These are phyloP conservation scores for Candolleomyces aberdarensis DNA, from an alignment of 768 basidiomycete species.

Conservation along the genomic window DNA sequence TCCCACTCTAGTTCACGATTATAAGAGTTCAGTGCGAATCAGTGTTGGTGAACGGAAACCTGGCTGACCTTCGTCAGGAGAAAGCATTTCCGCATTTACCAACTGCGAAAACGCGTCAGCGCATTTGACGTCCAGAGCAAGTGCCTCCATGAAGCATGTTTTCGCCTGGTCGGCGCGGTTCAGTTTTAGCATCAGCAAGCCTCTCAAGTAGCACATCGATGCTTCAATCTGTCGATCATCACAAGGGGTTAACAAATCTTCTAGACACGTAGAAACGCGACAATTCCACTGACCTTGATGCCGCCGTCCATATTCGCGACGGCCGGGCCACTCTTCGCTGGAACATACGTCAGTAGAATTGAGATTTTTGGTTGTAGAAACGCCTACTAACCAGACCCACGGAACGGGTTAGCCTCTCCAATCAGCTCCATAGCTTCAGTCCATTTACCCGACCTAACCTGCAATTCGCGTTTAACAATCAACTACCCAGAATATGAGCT, in stretches of 20 bases:
- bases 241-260: background rate
- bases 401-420: slow-evolving; percentile 89
- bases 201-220: slow-evolving; percentile 94
- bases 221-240: slow-evolving; percentile 73
- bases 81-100: slow-evolving; percentile 93
- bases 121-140: slow-evolving; percentile 93
- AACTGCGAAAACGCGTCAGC: slow-evolving; percentile 94
- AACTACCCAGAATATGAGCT: background rate
- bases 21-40: background rate
- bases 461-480: background rate
- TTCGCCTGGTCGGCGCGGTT: slow-evolving; percentile 91
- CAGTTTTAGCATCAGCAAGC: slow-evolving; percentile 90
- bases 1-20: slow-evolving; percentile 75
- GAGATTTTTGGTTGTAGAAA: background rate
- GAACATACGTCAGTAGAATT: slow-evolving; percentile 1
- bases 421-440: slow-evolving; percentile 88
- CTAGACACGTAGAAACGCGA: background rate
- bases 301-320: slow-evolving; percentile 86
- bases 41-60: background rate
- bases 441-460: slow-evolving; percentile 76
- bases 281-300: slow-evolving; percentile 66
- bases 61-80: slow-evolving; percentile 82
- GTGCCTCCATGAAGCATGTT: slow-evolving; percentile 92
- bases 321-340: slow-evolving; percentile 64
- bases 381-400: slow-evolving; percentile 51